phyloP scores from a whole-genome alignment of 331 rosid genomes.

The Quercus lobata region DNA sequence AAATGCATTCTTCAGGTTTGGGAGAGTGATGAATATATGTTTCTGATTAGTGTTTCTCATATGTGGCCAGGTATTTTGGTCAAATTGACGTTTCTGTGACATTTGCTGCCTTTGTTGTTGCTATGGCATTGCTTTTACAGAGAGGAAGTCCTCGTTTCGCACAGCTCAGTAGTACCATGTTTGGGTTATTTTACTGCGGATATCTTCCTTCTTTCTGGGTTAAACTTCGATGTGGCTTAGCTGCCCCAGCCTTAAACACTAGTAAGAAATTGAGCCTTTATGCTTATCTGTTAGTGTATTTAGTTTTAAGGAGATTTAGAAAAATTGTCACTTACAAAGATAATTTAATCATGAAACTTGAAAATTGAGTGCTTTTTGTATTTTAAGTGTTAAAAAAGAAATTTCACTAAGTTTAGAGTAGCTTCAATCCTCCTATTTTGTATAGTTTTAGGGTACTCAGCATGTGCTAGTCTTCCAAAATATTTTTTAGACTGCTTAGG shows the following conservation, averaged over 20 bases:
- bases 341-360: background rate
- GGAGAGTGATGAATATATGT: slow-evolving; percentile 5
- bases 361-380: background rate
- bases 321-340: background rate
- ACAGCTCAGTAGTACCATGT: slow-evolving; percentile 80
- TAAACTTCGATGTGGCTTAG: slow-evolving; percentile 87
- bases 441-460: background rate
- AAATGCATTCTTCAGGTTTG: background rate
- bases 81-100: slow-evolving; percentile 76
- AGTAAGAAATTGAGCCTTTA: slow-evolving; percentile 32
- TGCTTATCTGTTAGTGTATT: background rate
- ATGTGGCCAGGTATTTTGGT: slow-evolving; percentile 64
- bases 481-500: too few relatives aligned
- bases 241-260: slow-evolving; percentile 77
- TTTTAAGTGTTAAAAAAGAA: background rate
- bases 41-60: slow-evolving; percentile 33
- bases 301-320: background rate
- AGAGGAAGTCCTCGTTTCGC: slow-evolving; percentile 88
- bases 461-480: background rate
- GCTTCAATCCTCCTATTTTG: background rate
- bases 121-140: slow-evolving; percentile 66
- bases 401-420: background rate
- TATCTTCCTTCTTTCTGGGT: slow-evolving; percentile 95
- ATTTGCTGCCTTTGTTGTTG: slow-evolving; percentile 79
- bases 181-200: slow-evolving; percentile 84